Conservation (phyloP, 257 asterid species). For the Solanum chiquidenum region DNA sequence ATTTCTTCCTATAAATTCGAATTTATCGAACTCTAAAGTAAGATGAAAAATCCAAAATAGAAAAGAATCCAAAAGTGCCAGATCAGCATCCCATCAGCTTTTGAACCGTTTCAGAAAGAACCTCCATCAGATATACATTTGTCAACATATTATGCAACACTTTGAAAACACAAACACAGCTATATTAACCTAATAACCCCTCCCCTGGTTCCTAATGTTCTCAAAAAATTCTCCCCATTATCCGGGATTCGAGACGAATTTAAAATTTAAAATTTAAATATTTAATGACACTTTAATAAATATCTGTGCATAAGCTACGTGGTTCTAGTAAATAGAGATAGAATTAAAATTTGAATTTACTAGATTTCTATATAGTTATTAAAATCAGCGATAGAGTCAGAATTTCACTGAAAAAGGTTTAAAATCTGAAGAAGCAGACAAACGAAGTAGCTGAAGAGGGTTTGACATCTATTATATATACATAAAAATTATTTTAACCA, state of each 20-base stretch:
- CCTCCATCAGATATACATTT: neutral
- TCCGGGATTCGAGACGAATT: neutral
- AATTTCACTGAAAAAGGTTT: no score
- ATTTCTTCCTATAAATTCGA: neutral
- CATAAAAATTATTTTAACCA: no score
- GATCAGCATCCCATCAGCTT: neutral
- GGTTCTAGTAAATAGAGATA: no score
- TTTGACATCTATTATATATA: no score
- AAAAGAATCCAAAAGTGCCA: neutral
- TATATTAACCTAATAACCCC: neutral
- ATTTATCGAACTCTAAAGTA: neutral
- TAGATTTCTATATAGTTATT: no score
- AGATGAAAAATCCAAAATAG: neutral
- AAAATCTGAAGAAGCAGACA: no score
- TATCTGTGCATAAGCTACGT: no score
- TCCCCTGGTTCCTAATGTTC: neutral
- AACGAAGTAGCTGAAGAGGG: fast-evolving
- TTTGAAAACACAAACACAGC: neutral
- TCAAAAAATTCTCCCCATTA: neutral
- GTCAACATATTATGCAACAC: neutral
- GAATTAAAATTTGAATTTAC: no score
- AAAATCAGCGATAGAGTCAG: neutral
- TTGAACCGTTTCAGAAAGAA: neutral
- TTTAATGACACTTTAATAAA: no score
- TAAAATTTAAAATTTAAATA: neutral